These are phyloP conservation scores for Crassisporium funariophilum DNA, from an alignment of 768 basidiomycete species.

Conservation along the genomic window DNA sequence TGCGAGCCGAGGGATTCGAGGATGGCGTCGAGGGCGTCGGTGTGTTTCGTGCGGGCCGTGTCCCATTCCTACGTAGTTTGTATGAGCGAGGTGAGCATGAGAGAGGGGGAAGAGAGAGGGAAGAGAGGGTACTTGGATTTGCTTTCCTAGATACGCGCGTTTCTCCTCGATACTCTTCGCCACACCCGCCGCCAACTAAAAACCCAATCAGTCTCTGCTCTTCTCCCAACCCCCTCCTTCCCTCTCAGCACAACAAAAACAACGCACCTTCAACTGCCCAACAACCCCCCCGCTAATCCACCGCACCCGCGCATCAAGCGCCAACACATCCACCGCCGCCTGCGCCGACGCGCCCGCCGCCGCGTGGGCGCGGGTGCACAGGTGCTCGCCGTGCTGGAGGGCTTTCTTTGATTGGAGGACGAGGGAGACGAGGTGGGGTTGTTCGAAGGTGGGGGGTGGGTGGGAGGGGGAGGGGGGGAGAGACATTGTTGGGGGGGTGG, in stretches of 20 bases:
- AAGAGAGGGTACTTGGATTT: slow-evolving; percentile 54
- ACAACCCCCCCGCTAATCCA: slow-evolving; percentile 77
- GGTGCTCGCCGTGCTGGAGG: slow-evolving; percentile 72
- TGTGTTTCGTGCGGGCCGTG: slow-evolving; percentile 54
- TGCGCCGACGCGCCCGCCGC: slow-evolving; percentile 69
- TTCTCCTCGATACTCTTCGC: slow-evolving; percentile 78
- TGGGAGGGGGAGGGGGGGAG: neutral
- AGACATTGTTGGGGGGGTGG: no score
- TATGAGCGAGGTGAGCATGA: no score
- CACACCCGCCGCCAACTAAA: slow-evolving; percentile 69
- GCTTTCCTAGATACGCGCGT: slow-evolving; percentile 57
- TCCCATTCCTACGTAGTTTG: slow-evolving; percentile 67
- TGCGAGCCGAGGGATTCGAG: slow-evolving; percentile 75
- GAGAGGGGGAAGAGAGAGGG: neutral
- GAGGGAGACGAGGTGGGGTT: slow-evolving; percentile 71
- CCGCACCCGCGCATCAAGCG: slow-evolving; percentile 76
- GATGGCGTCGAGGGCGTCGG: slow-evolving; percentile 63
- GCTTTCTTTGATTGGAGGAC: slow-evolving; percentile 84
- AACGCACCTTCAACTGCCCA: slow-evolving; percentile 72
- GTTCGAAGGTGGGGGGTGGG: slow-evolving; percentile 17
- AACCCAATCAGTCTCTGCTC: neutral
- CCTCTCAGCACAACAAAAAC: no score
- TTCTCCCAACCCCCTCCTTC: no score
- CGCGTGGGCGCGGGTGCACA: slow-evolving; percentile 68
- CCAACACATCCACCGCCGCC: slow-evolving; percentile 69